phyloP scores from a whole-genome alignment of 108 stramenopile genomes.

The Aurantiochytrium sp. region DNA sequence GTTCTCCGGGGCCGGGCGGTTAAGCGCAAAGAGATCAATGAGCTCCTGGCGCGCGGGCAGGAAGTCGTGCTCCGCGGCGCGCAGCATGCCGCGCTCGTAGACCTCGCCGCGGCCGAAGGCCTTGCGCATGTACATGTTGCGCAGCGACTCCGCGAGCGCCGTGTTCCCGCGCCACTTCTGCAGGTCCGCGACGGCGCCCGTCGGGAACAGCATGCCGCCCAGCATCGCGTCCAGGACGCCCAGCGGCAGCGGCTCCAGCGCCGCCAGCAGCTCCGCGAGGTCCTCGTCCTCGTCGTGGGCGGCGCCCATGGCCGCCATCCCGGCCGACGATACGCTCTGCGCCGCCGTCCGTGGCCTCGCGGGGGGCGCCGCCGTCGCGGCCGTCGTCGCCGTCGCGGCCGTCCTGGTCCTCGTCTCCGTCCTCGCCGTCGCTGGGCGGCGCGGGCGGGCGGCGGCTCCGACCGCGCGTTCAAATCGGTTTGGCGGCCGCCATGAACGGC shows the following conservation, averaged over 20 bases:
- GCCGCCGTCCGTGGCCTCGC: too few relatives aligned
- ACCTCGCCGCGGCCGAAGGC: not conserved
- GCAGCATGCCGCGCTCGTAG: not conserved
- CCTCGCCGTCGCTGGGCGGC: too few relatives aligned
- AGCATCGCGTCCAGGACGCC: not conserved
- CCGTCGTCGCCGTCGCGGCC: too few relatives aligned
- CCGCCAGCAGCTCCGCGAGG: not conserved
- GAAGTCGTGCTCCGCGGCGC: not conserved
- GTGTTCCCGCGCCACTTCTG: not conserved
- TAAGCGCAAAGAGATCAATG: not conserved
- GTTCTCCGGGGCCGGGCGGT: not conserved
- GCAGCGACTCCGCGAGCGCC: not conserved
- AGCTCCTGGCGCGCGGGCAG: not conserved
- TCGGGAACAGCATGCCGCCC: not conserved
- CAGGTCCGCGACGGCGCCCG: not conserved
- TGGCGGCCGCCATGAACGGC: too few relatives aligned
- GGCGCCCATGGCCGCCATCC: not conserved
- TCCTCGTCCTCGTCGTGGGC: not conserved
- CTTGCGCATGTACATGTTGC: not conserved
- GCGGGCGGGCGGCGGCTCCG: too few relatives aligned
- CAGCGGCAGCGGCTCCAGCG: not conserved
- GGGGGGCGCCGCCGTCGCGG: too few relatives aligned
- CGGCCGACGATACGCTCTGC: too few relatives aligned
- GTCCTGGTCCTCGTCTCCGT: too few relatives aligned
- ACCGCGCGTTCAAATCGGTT: too few relatives aligned